phyloP scores from a whole-genome alignment of 225 moss, liverwort and hornwort genomes.

The Pseudisothecium myosuroides region DNA sequence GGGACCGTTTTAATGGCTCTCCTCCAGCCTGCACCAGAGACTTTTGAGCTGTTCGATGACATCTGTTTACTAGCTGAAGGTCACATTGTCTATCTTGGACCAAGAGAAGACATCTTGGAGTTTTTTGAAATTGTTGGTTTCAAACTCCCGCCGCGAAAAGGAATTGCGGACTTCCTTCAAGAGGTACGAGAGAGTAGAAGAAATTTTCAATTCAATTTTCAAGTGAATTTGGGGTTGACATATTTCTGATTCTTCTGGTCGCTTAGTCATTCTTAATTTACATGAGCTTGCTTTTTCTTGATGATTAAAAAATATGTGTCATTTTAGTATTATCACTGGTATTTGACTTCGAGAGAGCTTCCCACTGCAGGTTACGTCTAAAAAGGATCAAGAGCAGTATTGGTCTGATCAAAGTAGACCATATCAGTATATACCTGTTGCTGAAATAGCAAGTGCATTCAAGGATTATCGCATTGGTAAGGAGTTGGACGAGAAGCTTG shows the following conservation, averaged over 20 bases:
- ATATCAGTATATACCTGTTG: slow-evolving; percentile 33
- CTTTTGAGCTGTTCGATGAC: slow-evolving; percentile 52
- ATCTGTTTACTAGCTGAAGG: slow-evolving; percentile 49
- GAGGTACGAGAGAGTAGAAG: slow-evolving; percentile 11
- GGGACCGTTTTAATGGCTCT: slow-evolving; percentile 58
- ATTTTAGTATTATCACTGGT: background rate
- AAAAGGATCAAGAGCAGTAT: slow-evolving; percentile 55
- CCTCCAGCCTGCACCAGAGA: slow-evolving; percentile 55
- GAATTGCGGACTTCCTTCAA: slow-evolving; percentile 53
- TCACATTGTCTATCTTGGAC: slow-evolving; percentile 45
- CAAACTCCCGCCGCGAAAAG: slow-evolving; percentile 46
- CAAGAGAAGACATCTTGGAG: slow-evolving; percentile 36
- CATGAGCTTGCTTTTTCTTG: background rate
- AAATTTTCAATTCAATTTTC: background rate
- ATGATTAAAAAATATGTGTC: background rate
- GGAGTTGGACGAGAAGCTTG: slow-evolving; percentile 41
- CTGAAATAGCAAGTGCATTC: slow-evolving; percentile 26
- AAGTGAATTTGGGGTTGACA: background rate
- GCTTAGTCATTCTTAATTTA: background rate
- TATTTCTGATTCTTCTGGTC: background rate
- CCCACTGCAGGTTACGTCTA: slow-evolving; percentile 38
- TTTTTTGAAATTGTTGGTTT: slow-evolving; percentile 52
- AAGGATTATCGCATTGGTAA: slow-evolving; percentile 42
- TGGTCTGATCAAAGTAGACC: slow-evolving; percentile 29
- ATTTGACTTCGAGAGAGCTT: background rate